Base-by-base conservation (phyloP, 78 protist species). In the Dictyostelium firmibasis region DNA sequence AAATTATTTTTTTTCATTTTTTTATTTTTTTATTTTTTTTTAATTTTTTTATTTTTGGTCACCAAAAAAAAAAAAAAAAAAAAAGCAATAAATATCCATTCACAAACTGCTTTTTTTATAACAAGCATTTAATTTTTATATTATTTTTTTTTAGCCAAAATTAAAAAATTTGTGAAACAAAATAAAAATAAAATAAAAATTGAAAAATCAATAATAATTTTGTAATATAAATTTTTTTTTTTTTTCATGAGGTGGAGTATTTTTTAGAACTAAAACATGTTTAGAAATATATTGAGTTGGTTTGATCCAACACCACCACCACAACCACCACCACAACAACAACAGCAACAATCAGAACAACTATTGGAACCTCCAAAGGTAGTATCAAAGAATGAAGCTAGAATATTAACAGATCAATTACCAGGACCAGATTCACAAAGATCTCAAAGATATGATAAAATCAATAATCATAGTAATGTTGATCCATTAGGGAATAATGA, bases 361-460 rank as follows among this genome's bases (percentile, higher is more conserved):
- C 57, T 27, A 75, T 27, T 29, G 35, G 79, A 72, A 4, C 36
- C 57, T 23, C 60, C 60, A 20, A 35, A 35, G 47, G 64, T 41
- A 38, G 83, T 35, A 16, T 77, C 83, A 77, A 77, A 72, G 23
- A 77, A 77, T 77, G 83, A 77, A n/a, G 83, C 83, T 6, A 41
- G 50, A n/a, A 77, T 77, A 38, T 25, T 77, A 2, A 77, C 62
- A 38, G 50, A 35, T 16, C n/a, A 18, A 77, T 38, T 77, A 77
- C 83, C 83, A 10, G 83, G 11, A 41, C 83, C 83, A 41, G 83
- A 77, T 35, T 43, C 27, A 23, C 57, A 77, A 33, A 72, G 79
- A 72, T 29, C 79, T 13, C 75, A 67, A 27, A 72, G 47, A 72
- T 27, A 67, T 27, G 81, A 74, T 36, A 35, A 41, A 31, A 18